These are phyloP conservation scores for Hibiscus mutabilis DNA, from an alignment of 345 rosid genomes.

Conservation along the genomic window DNA sequence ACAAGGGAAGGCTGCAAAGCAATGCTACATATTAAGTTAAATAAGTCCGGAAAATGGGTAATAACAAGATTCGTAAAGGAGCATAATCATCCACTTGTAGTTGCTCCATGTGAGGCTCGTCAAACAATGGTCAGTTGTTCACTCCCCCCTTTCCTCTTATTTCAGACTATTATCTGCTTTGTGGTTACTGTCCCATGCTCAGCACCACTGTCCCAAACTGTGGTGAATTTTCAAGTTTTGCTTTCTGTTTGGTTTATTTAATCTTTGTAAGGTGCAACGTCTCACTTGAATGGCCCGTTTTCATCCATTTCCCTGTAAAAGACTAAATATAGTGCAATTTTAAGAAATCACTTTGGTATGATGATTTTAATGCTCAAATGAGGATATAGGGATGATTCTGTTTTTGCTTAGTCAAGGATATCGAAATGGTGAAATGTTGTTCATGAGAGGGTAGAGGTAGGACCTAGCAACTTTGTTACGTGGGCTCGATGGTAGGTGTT, in stretches of 20 bases:
- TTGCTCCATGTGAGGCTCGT: constrained; percentile 71
- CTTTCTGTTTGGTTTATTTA: constrained; percentile 1
- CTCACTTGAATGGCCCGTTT: not conserved
- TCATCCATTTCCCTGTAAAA: not conserved
- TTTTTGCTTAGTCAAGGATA: not conserved
- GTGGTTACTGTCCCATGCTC: not conserved
- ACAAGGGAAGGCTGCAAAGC: constrained; percentile 93
- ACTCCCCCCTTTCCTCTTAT: not conserved
- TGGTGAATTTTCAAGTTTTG: not conserved
- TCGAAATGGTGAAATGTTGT: not conserved
- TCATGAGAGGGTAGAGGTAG: not conserved
- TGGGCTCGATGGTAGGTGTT: not conserved
- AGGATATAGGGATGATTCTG: not conserved
- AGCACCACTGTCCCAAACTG: not conserved
- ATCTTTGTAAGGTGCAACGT: not conserved
- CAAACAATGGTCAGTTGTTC: constrained; percentile 55
- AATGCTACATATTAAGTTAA: constrained; percentile 75
- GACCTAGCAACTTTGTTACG: not conserved
- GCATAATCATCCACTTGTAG: constrained; percentile 80
- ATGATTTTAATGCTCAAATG: not conserved
- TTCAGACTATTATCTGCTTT: not conserved
- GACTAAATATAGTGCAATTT: not conserved
- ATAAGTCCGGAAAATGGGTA: constrained; percentile 74
- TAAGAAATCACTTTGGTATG: not conserved
- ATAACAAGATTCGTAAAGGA: constrained; percentile 77